Evolutionary conservation across 2,329 filamentous ascomycete species (phyloP).

Genomic region (Penicillium freii): DNA sequence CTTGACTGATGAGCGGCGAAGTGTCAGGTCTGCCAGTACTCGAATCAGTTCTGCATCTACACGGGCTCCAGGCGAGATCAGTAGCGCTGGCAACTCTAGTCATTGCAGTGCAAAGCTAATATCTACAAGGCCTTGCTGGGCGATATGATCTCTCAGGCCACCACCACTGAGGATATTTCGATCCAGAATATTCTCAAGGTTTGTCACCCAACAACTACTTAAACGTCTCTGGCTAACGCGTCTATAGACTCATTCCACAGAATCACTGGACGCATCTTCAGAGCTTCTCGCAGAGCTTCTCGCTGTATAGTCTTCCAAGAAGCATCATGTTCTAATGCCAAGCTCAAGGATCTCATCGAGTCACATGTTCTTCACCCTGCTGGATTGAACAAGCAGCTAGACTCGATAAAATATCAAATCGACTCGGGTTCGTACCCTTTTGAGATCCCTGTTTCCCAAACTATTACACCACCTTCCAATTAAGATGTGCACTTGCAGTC

Average conservation of each 20-base stretch:
- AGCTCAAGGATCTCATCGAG: slow-evolving; percentile 14
- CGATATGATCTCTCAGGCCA: neutral
- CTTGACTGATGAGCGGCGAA: neutral
- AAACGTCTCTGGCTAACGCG: too few species aligned
- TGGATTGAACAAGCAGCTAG: slow-evolving; percentile 15
- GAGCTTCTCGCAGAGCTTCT: neutral
- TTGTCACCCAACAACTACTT: neutral
- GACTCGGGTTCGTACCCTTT: slow-evolving; percentile 20
- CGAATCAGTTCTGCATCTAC: neutral
- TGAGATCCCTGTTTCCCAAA: neutral
- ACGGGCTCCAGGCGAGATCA: neutral
- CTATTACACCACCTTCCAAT: neutral
- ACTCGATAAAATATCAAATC: slow-evolving; percentile 12
- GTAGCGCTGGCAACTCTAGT: slow-evolving; percentile 10
- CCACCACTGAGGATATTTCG: neutral
- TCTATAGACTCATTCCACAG: too few species aligned
- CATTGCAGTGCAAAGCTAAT: neutral
- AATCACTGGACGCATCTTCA: neutral
- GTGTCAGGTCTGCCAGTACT: neutral
- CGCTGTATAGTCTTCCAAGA: neutral
- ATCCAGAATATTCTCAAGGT: neutral
- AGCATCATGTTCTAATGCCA: neutral
- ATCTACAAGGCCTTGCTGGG: neutral
- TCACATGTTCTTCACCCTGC: slow-evolving; percentile 20
- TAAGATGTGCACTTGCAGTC: neutral